Conservation (phyloP, 805 yeast species). For the Nakazawaea ambrosiae region DNA sequence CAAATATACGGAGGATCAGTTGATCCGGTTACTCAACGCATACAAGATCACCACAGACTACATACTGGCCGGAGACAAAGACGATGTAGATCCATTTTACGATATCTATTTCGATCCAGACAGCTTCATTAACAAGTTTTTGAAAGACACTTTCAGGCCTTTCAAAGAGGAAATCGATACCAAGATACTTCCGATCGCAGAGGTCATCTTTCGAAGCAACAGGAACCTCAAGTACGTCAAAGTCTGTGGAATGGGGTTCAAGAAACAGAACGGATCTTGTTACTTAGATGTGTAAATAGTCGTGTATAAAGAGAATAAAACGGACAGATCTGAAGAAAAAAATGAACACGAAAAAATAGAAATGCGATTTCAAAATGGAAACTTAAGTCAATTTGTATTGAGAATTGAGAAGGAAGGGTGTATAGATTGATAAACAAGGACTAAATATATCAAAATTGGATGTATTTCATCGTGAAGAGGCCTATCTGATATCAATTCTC, state of each 20-base stretch:
- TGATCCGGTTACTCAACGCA: constrained; percentile 1
- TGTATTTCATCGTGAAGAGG: too few species aligned
- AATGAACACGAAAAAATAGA: not conserved
- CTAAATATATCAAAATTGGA: too few species aligned
- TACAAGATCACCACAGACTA: constrained; percentile 9
- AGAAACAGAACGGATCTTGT: not conserved
- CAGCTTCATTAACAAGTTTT: constrained; percentile 8
- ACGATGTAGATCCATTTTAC: constrained; percentile 10
- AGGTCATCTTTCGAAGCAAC: constrained; percentile 2
- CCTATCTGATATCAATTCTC: too few species aligned
- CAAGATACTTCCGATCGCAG: constrained; percentile 8
- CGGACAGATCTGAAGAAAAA: not conserved
- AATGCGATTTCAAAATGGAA: too few species aligned
- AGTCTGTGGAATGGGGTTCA: constrained; percentile 11
- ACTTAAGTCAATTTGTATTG: too few species aligned
- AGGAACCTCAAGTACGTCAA: constrained; percentile 5
- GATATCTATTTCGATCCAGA: constrained; percentile 7
- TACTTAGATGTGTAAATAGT: constrained; percentile 6
- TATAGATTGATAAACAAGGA: too few species aligned
- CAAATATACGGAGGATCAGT: constrained; percentile 7
- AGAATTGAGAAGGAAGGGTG: too few species aligned
- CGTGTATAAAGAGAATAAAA: not conserved
- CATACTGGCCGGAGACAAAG: not conserved
- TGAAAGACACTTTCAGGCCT: constrained; percentile 10
- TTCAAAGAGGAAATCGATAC: constrained; percentile 11